A percentile compares a stretch with the other conserved stretches of the same genome.
phyloP scores from a whole-genome alignment of 352 stramenopile genomes.

The Phytophthora niederhauseri region DNA sequence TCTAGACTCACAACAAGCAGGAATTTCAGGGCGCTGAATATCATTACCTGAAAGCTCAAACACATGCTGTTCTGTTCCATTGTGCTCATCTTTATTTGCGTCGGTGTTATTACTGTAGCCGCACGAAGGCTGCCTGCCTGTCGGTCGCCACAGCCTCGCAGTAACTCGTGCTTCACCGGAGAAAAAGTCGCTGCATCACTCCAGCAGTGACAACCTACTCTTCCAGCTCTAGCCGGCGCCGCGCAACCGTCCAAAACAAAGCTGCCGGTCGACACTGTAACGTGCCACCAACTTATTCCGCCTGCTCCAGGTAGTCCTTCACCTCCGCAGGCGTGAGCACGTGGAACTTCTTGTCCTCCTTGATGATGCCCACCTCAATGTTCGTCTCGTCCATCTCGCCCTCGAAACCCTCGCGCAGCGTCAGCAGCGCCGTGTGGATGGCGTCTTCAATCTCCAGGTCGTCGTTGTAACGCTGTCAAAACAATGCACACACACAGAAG shows the following conservation, averaged over 20 bases:
- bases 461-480: constrained; percentile 87
- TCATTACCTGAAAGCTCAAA: constrained; percentile 14
- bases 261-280: constrained; percentile 22
- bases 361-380: constrained; percentile 98
- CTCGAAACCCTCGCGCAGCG: constrained; percentile 99
- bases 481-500: constrained; percentile 7
- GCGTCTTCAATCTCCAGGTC: constrained; percentile 99
- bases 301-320: constrained; percentile 99
- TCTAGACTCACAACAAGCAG: constrained; percentile 19
- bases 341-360: constrained; percentile 96
- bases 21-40: constrained; percentile 15
- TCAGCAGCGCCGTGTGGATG: constrained; percentile 98
- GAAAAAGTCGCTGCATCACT: neutral
- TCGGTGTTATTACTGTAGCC: constrained; percentile 32
- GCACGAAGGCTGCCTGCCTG: constrained; percentile 8
- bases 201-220: constrained; percentile 1
- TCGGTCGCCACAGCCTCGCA: constrained; percentile 9
- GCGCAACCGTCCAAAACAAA: constrained; percentile 23
- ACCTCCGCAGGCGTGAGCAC: constrained; percentile 98
- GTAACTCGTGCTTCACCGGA: constrained; percentile 9
- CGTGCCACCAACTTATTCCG: constrained; percentile 84
- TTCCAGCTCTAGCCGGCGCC: constrained; percentile 5
- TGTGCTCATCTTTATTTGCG: constrained; percentile 35
- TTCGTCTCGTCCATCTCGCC: constrained; percentile 98
- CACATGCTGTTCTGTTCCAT: constrained; percentile 4